phyloP scores from a whole-genome alignment of 805 yeast genomes.

The Ogataea dorogensis region DNA sequence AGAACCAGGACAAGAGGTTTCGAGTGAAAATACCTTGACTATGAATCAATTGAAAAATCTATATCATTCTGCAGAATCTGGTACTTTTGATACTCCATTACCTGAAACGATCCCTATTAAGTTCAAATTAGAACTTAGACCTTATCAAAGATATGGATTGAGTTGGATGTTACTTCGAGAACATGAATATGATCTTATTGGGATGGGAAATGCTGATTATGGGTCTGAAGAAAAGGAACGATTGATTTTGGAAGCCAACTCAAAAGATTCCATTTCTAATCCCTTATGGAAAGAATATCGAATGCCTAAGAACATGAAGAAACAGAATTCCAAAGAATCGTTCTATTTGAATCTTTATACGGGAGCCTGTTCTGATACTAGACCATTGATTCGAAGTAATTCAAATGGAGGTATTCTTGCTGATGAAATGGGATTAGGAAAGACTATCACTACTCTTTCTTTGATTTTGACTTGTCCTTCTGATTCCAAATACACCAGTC shows the following conservation, averaged over 20 bases:
- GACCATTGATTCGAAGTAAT: constrained; percentile 60
- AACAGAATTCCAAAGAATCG: constrained; percentile 1
- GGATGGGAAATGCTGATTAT: constrained; percentile 28
- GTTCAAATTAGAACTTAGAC: constrained; percentile 59
- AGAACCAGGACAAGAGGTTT: constrained; percentile 7
- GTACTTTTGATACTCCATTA: constrained; percentile 43
- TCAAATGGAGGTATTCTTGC: constrained; percentile 86
- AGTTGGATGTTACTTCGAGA: constrained; percentile 90
- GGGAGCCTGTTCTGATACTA: constrained; percentile 70
- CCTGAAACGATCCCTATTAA: constrained; percentile 61
- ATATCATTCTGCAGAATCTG: constrained; percentile 63
- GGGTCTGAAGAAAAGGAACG: constrained; percentile 23
- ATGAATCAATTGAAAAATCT: constrained; percentile 74
- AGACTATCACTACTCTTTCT: constrained; percentile 81
- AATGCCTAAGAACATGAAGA: not conserved
- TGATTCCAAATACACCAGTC: constrained; percentile 37
- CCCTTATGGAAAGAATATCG: constrained; percentile 79
- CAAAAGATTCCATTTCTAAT: constrained; percentile 55
- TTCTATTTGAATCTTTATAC: constrained; percentile 79
- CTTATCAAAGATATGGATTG: constrained; percentile 81
- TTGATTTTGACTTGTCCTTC: constrained; percentile 63
- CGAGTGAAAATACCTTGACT: constrained; percentile 35
- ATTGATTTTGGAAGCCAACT: constrained; percentile 30
- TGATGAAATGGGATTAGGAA: constrained; percentile 97
- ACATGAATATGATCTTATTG: constrained; percentile 50